Base-by-base conservation (phyloP, 257 asterid species). In the Scutellaria minor region DNA sequence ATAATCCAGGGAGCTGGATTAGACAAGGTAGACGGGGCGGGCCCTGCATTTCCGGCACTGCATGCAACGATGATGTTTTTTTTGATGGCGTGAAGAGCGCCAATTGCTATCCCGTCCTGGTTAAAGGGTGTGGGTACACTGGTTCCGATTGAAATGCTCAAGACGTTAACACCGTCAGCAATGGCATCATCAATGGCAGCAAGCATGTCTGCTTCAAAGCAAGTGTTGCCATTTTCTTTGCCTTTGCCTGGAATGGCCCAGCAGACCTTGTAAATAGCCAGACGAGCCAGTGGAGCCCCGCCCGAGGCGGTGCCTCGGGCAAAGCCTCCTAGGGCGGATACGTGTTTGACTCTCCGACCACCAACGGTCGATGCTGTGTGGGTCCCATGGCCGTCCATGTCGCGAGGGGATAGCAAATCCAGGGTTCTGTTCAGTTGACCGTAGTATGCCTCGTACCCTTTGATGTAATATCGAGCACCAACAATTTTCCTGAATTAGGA, bases 151-250 rank as follows among this genome's bases (percentile, higher is more conserved):
- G 97, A 94, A 31, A 90, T 71, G 73, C 97, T 94, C 46, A 93
- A 31, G 13, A 91, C 90, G 73, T 91, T 70, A 54, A 93, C 93
- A 6, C 98, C 98, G 50, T 93, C 98, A 7, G 83, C 83, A n/a
- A 91, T 85, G 68, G 98, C 96, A 22, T 94, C 97, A 31, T 94
- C 98, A 2, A 94, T 86, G 22, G 91, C 98, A 27, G 97, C 97
- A 13, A 94, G 79, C 95, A 94, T 91, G 77, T 94, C 98, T 45
- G 73, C 95, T 1, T 79, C 90, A 63, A 85, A 83, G 70, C 98
- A 94, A 2, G 90, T 88, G 81, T 89, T 91, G 37, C 91, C 96
- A 0, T 74, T 72, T 15, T 79, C 90, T 51, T 89, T 89, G 57
- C 85, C 88, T 2, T 57, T 45, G 13, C 71, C 59, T 0, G 98